Base-by-base conservation (phyloP, 306 rosid genomes). In the Medicago ruthenica region DNA sequence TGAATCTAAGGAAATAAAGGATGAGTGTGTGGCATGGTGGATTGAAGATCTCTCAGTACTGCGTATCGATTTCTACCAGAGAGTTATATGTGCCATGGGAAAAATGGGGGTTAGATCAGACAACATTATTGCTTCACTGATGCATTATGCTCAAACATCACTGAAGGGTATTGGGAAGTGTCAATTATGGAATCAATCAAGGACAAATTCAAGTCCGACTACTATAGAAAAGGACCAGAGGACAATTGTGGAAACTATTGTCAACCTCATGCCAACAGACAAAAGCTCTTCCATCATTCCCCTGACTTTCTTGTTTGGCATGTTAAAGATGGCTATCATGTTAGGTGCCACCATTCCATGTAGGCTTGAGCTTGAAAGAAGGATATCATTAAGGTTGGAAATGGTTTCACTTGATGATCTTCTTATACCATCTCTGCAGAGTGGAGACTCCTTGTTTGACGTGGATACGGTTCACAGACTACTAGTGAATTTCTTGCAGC, bases 61-160 rank as follows among this genome's bases (percentile, higher is more conserved):
- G 18, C 74, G 81, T 18, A 87, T 93, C 6, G 96, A 88, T 74
- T 88, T 81, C 75, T 93, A 81, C 62, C 85, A 83, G 41, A 85
- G 97, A 79, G 93, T 91, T 42, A 80, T 93, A 7, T 76, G 73
- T 58, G 85, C 96, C 39, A 85, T 89, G 93, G 77, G 80, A 67
- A 83, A 91, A 84, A 82, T 75, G 79, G 97, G 98, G 3, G 85
- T 93, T 66, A 77, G 87, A 86, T 62, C 93, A 11, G 86, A 87
- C n/a, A 91, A 79, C 84, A 84, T 93, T 67, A 74, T 79, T 27
- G 84, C 93, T 71, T 91, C 96, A 71, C 74, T 93, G 50, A 85
- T 88, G 90, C 93, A 91, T 84, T 93, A 88, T 84, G 98, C 98
- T 72, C 92, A 93, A 51, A 71, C 87, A 64, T 89, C 98, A 55